Evolutionary conservation across 2,329 filamentous ascomycete genomes (phyloP), one percentile per base, ranked within the genome.

Genomic region (Pseudocercospora pini-densiflorae): DNA sequence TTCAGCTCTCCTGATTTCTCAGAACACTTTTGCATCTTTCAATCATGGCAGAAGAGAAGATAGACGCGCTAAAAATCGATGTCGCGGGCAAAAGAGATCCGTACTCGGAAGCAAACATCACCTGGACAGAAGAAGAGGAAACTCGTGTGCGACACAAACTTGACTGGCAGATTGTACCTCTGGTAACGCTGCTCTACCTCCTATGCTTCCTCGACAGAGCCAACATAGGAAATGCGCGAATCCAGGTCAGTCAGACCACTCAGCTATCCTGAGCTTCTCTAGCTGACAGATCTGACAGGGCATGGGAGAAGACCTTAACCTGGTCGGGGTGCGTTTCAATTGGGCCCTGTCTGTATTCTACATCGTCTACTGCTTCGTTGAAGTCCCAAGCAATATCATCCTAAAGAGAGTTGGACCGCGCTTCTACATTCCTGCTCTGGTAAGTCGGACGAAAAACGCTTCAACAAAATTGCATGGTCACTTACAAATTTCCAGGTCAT

Each of bases 131-230:
- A 29, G 70, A 67, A 14, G 70, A 72, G 53, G 70, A 72, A n/a
- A 86, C 81, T 69, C 80, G 78, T 63, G 81, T 88, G 0, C 72
- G 88, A 43, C 79, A 84, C 71, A 85, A 85, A 76, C 79, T 86
- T 69, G 84, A 88, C 75, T 77, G 82, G 79, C 79, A 83, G 72
- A 81, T 89, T 23, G 84, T 89, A 53, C 87, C 87, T 0, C 85
- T 88, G 75, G 83, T 89, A 68, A 83, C 86, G 3, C 73, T 89
- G 0, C 81, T 89, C 19, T 89, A 89, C 68, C 77, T 89, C 79
- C 78, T 85, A 12, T 85, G 83, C 61, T 87, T 87, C 76, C 76
- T 85, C 36, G 83, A 85, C 71, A 78, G 82, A 66, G 83, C 82
- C 45, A 70, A 70, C 16, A 69, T 70, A 57, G 68, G 70, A 12